Conservation (phyloP, 2,329 filamentous ascomycete species). For the Scedosporium boydii region DNA sequence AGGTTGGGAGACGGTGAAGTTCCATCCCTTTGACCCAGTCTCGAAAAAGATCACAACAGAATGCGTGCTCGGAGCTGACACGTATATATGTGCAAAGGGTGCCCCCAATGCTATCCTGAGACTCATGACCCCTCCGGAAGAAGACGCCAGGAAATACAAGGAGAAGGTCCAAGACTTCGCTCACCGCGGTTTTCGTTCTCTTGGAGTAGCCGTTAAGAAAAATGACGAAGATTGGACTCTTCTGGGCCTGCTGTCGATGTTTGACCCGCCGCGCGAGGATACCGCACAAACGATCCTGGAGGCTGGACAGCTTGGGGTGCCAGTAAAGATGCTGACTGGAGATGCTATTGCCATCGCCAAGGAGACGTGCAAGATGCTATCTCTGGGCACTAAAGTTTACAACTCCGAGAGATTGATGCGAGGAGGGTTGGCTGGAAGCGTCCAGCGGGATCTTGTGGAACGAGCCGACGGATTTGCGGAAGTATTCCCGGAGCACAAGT, state of each 20-base stretch:
- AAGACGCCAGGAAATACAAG: conserved; percentile 57
- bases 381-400: conserved; percentile 71
- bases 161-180: conserved; percentile 68
- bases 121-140: conserved; percentile 57
- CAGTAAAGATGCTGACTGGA: conserved; percentile 75
- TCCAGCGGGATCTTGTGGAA: conserved; percentile 68
- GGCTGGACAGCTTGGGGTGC: conserved; percentile 65
- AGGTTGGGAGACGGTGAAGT: conserved; percentile 70
- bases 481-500: conserved; percentile 69
- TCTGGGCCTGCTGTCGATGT: conserved; percentile 70
- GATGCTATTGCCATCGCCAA: conserved; percentile 72
- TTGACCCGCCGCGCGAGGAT: conserved; percentile 70
- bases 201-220: conserved; percentile 71
- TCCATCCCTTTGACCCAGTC: conserved; percentile 69
- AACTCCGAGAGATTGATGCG: conserved; percentile 71
- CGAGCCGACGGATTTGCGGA: conserved; percentile 65
- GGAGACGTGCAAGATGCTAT: conserved; percentile 76
- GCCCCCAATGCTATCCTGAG: conserved; percentile 66
- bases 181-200: conserved; percentile 69
- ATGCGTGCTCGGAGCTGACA: conserved; percentile 59
- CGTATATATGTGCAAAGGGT: conserved; percentile 67
- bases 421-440: conserved; percentile 63
- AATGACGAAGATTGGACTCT: conserved; percentile 65
- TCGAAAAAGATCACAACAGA: conserved; percentile 70
- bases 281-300: conserved; percentile 71